Conservation (phyloP, 1,139 yeast genomes). For the Kurtzmaniella natalensis region DNA sequence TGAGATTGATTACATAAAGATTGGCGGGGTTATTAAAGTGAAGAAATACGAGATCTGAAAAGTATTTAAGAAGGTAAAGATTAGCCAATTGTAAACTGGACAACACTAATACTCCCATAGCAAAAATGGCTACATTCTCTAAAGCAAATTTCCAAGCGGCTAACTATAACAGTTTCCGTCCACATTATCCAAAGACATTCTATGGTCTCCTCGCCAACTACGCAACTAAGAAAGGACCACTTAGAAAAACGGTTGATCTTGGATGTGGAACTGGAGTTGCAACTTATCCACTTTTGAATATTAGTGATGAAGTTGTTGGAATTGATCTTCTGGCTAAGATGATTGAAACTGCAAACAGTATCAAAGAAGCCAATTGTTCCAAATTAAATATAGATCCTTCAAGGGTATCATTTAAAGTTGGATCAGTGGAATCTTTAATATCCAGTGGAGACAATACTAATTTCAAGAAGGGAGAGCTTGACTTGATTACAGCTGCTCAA, state of each 20-base stretch:
- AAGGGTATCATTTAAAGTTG: slow-evolving; percentile 28
- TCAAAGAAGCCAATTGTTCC: slow-evolving; percentile 18
- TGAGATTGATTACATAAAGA: too few relatives aligned
- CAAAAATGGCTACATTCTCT: slow-evolving; percentile 75
- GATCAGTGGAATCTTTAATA: slow-evolving; percentile 34
- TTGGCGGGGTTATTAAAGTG: too few relatives aligned
- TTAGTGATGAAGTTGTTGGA: slow-evolving; percentile 28
- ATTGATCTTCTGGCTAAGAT: slow-evolving; percentile 31
- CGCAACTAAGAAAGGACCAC: slow-evolving; percentile 13
- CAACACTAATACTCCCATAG: too few relatives aligned
- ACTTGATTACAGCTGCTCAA: slow-evolving; percentile 42
- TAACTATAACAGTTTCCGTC: slow-evolving; percentile 59
- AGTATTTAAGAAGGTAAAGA: too few relatives aligned
- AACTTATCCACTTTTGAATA: slow-evolving; percentile 31
- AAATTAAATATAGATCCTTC: slow-evolving; percentile 25
- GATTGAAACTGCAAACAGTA: slow-evolving; percentile 31
- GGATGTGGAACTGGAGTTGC: slow-evolving; percentile 44
- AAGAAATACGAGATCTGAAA: too few relatives aligned
- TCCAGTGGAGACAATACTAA: slow-evolving; percentile 7
- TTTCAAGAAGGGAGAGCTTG: slow-evolving; percentile 18
- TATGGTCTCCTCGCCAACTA: slow-evolving; percentile 38
- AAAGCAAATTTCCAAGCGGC: slow-evolving; percentile 53
- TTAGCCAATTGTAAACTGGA: too few relatives aligned
- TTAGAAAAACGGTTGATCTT: slow-evolving; percentile 24
- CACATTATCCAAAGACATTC: slow-evolving; percentile 57